A percentile compares a stretch with the other conserved stretches of the same genome.
Conservation (phyloP, 805 yeast species). For the Candida pseudoglaebosa region DNA sequence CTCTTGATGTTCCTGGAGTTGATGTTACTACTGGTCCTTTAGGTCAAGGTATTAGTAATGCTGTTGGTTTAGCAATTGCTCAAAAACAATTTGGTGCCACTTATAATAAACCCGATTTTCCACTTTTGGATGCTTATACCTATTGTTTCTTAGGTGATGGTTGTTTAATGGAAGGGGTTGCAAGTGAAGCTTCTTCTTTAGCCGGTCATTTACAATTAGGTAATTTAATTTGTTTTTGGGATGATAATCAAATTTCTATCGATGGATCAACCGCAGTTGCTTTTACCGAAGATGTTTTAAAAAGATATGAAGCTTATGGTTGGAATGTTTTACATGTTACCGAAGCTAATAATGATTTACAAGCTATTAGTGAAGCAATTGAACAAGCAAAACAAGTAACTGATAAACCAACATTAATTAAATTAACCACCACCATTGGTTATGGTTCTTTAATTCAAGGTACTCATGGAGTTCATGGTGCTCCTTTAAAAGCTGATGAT, state of each 20-base stretch:
- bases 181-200: slow-evolving; percentile 88
- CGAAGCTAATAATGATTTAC: slow-evolving; percentile 78
- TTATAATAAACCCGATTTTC: slow-evolving; percentile 82
- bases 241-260: slow-evolving; percentile 93
- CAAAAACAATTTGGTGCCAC: slow-evolving; percentile 88
- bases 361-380: slow-evolving; percentile 68
- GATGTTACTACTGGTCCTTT: slow-evolving; percentile 98
- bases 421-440: slow-evolving; percentile 89
- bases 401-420: slow-evolving; percentile 86
- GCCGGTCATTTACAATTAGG: slow-evolving; percentile 96
- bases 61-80: slow-evolving; percentile 95
- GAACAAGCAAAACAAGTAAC: slow-evolving; percentile 72
- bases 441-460: slow-evolving; percentile 85
- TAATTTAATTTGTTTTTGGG: slow-evolving; percentile 92
- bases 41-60: slow-evolving; percentile 96
- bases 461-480: slow-evolving; percentile 91
- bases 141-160: slow-evolving; percentile 92
- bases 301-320: slow-evolving; percentile 87
- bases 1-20: slow-evolving; percentile 75
- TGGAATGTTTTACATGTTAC: slow-evolving; percentile 81
- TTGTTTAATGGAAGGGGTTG: slow-evolving; percentile 96
- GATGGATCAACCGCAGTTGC: slow-evolving; percentile 90
- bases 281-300: slow-evolving; percentile 87
- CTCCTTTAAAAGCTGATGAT: slow-evolving; percentile 93
- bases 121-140: slow-evolving; percentile 70